Evolutionary conservation across 768 basidiomycete genomes (phyloP), one percentile per base, ranked within the genome.

Genomic region (Hortiboletus flavorubellus): DNA sequence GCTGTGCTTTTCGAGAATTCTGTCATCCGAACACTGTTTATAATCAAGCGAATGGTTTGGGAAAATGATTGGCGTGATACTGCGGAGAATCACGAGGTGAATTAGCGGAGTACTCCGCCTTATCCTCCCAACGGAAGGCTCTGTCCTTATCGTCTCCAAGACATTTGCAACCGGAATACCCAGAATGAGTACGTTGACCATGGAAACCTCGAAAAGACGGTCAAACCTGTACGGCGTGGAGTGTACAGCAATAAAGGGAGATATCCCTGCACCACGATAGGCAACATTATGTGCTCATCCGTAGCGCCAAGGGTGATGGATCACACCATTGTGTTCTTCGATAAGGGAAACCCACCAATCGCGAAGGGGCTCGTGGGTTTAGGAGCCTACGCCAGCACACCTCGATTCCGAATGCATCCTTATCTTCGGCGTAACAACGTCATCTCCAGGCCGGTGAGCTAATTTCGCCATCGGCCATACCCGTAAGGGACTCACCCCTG

Each of bases 101-200:
- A 37, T 53, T 43, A 40, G 18, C 45, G 37, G 50, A 49, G 49
- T 35, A 21, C 18, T 16, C 29, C 53, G 30, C 42, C 58, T 60
- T 64, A 70, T 65, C 61, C 42, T 58, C 53, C 56, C 53, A 66
- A 62, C 53, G 47, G 49, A 51, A 59, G n/a, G 16, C 18, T 23
- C 51, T 21, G 46, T 56, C 50, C 59, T 70, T 70, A 66, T 70
- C 68, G 31, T 31, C 53, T 51, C 30, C 43, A 29, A 45, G 42
- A 54, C 29, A 38, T 58, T 38, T 39, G 47, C 40, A 50, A 51
- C 15, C 15, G 38, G 33, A 53, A n/a, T 30, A 21, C 40, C 40
- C 30, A 21, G 35, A 54, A 53, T 18, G 31, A 44, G 42, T 35
- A n/a, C 33, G 18, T 30, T 30, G 45, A 45, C 44, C 34, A 45